phyloP scores from a whole-genome alignment of 2,329 filamentous ascomycete genomes.

The Emergomyces africanus region DNA sequence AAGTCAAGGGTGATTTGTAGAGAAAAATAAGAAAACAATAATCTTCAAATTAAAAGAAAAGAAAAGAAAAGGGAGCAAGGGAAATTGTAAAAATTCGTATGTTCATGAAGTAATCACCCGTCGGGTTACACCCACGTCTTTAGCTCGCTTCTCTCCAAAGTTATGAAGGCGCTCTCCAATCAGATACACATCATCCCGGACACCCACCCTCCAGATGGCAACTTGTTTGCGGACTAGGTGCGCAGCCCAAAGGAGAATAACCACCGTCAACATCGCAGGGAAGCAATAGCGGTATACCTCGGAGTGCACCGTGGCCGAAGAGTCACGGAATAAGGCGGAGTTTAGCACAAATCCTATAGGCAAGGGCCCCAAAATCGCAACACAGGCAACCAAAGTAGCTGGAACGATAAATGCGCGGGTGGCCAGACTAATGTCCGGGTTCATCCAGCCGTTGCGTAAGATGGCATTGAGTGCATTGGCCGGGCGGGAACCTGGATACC shows the following conservation, averaged over 20 bases:
- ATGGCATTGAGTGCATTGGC: slow-evolving; percentile 64
- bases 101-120: slow-evolving; percentile 22
- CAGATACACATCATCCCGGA: slow-evolving; percentile 89
- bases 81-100: background rate
- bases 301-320: slow-evolving; percentile 20
- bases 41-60: background rate
- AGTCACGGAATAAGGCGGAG: slow-evolving; percentile 24
- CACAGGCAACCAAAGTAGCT: slow-evolving; percentile 45
- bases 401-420: slow-evolving; percentile 83
- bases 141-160: slow-evolving; percentile 52
- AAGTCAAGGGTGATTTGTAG: background rate
- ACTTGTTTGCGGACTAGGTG: slow-evolving; percentile 41
- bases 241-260: slow-evolving; percentile 36
- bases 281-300: slow-evolving; percentile 58
- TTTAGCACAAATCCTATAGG: slow-evolving; percentile 43
- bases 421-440: slow-evolving; percentile 65
- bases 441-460: slow-evolving; percentile 59
- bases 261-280: slow-evolving; percentile 47
- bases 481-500: slow-evolving; percentile 56
- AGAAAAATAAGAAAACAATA: background rate
- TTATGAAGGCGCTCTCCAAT: slow-evolving; percentile 94
- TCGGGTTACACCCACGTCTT: slow-evolving; percentile 26
- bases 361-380: slow-evolving; percentile 54
- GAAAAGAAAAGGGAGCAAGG: background rate
- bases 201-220: slow-evolving; percentile 62